These are phyloP conservation scores for Iberis pinnata DNA, from an alignment of 345 rosid genomes.

Conservation along the genomic window DNA sequence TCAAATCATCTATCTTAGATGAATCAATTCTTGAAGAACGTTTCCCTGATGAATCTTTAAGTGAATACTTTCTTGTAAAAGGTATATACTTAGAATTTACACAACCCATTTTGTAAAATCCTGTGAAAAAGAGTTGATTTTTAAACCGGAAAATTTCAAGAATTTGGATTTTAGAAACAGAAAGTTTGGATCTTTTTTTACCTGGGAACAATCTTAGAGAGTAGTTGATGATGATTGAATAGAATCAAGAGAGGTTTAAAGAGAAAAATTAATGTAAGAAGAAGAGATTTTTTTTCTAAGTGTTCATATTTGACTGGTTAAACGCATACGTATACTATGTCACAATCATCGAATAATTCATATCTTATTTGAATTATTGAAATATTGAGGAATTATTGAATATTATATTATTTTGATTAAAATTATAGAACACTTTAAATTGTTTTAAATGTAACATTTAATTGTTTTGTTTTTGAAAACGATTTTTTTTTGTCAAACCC, in stretches of 20 bases:
- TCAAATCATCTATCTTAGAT: constrained; percentile 46
- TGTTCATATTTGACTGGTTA: background rate
- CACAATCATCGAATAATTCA: too few relatives aligned
- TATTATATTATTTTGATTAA: too few relatives aligned
- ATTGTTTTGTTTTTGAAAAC: too few relatives aligned
- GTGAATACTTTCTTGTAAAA: constrained; percentile 28
- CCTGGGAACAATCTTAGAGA: background rate
- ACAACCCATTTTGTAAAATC: constrained; percentile 55
- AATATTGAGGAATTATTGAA: too few relatives aligned
- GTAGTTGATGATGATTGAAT: background rate
- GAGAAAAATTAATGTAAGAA: too few relatives aligned
- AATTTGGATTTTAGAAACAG: constrained; percentile 13
- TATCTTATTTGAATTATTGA: too few relatives aligned
- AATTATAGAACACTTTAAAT: too few relatives aligned
- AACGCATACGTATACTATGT: background rate
- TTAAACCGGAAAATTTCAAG: constrained; percentile 9
- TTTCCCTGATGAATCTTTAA: constrained; percentile 44
- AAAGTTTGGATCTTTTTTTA: background rate
- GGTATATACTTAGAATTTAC: constrained; percentile 48
- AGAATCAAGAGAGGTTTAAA: background rate
- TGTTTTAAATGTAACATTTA: too few relatives aligned
- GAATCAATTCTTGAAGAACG: constrained; percentile 49
- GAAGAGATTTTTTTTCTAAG: background rate
- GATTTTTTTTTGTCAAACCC: too few relatives aligned
- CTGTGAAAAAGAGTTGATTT: background rate